Conservation (phyloP, 805 yeast species). For the Saccharomyces mikatae region DNA sequence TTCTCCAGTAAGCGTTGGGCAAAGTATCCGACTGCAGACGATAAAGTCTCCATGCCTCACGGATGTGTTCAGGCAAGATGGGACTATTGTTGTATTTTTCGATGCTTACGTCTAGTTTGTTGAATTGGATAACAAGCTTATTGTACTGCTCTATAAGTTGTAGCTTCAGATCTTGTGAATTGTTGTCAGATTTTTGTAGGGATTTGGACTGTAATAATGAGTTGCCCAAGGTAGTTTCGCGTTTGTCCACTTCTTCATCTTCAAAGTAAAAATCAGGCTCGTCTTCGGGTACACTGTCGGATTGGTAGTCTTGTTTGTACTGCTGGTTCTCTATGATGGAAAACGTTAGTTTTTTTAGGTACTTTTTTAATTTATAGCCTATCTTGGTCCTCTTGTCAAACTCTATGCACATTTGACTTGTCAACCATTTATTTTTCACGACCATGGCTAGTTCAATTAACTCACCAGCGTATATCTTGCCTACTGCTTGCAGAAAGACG, state of each 20-base stretch:
- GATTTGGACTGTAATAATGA: constrained; percentile 12
- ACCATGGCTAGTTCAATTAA: constrained; percentile 74
- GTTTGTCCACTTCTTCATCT: constrained; percentile 25
- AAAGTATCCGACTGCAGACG: constrained; percentile 58
- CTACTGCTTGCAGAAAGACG: constrained; percentile 73
- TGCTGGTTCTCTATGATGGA: constrained; percentile 5
- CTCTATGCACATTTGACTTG: constrained; percentile 34
- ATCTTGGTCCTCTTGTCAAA: constrained; percentile 37
- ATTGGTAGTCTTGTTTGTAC: constrained; percentile 5
- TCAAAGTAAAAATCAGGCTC: constrained; percentile 25
- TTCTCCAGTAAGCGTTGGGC: constrained; percentile 58
- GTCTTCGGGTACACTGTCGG: constrained; percentile 24
- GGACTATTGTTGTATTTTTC: constrained; percentile 44
- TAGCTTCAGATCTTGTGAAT: constrained; percentile 21
- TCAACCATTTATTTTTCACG: constrained; percentile 49
- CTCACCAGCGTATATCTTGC: constrained; percentile 86
- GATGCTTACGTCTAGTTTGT: constrained; percentile 25
- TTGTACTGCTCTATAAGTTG: constrained; percentile 28
- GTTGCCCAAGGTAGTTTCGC: constrained; percentile 16
- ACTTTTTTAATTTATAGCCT: constrained; percentile 28
- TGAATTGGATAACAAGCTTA: constrained; percentile 23
- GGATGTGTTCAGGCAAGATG: constrained; percentile 69
- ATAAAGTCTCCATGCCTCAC: constrained; percentile 83
- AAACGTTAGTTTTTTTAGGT: constrained; percentile 31
- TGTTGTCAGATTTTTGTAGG: constrained; percentile 7